Base-by-base conservation (phyloP, 176 grass and related monocot species). In the Themeda triandra region DNA sequence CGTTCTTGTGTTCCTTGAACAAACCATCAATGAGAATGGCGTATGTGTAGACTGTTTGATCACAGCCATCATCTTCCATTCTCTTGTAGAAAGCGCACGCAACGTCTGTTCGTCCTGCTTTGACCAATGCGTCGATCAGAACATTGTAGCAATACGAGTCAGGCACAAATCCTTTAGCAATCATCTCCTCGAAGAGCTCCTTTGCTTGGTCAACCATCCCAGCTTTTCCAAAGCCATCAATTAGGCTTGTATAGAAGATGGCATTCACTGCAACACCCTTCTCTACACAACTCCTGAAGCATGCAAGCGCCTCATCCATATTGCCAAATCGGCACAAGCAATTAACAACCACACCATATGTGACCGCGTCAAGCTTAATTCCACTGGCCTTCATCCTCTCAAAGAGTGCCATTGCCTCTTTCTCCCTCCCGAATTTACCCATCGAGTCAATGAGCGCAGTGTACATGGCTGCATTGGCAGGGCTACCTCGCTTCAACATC, bases 61-160 rank as follows among this genome's bases (percentile, higher is more conserved):
- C 89, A 58, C 91, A 91, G 0, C 96, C 96, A 87, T 94, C 91
- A 2, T 17, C 81, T 84, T 95, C 96, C 93, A 96, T 98, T 80
- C 85, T 90, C 70, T 89, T 94, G 82, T 88, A 91, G 63, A 95
- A 60, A 66, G 84, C 89, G 68, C 91, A 92, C 2, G 93, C 96
- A 81, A 91, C 91, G 18, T 91, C 81, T 3, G 83, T 75, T 81
- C 79, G 92, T 79, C 86, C 96, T 25, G 80, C 69, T 91, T 95
- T 96, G 23, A 83, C 91, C n/a, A 95, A 88, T 19, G 80, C 85
- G 29, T 96, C 88, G 0, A 98, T 93, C 46, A 98, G 73, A 4
- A 87, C 88, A 13, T 98, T 98, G 66, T 98, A 96, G 39, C 96
- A 98, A 25, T 92, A 90, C 21, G 91, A 96, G 63, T 98, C 91